Evolutionary conservation across 495 filamentous ascomycete species (phyloP).

Genomic region (Wilcoxina mikolae): DNA sequence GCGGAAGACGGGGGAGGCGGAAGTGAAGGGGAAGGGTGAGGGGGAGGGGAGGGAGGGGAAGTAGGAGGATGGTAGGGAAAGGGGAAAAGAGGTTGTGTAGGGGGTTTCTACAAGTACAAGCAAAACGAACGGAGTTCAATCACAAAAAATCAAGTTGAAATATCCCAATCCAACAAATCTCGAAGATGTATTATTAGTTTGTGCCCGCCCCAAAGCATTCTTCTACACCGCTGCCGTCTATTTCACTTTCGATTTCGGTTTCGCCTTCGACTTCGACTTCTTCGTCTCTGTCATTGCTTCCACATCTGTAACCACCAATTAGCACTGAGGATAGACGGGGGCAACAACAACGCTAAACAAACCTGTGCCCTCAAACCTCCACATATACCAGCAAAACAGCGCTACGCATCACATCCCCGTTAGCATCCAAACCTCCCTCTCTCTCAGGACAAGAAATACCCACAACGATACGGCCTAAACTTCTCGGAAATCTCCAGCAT

Average conservation of each 20-base stretch:
- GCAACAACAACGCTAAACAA: no score
- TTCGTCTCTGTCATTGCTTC: slow-evolving; percentile 37
- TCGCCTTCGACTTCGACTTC: background rate
- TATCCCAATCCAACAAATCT: no score
- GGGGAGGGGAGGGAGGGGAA: background rate
- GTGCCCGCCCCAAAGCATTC: no score
- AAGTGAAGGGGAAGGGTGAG: background rate
- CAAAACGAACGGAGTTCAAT: no score
- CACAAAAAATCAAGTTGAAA: no score
- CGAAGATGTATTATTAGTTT: no score
- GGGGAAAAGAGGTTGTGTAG: background rate
- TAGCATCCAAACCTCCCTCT: slow-evolving; percentile 66
- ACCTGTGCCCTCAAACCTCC: slow-evolving; percentile 67
- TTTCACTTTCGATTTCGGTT: background rate
- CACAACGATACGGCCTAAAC: slow-evolving; percentile 67
- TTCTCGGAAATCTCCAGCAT: slow-evolving; percentile 70
- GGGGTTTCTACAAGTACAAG: no score
- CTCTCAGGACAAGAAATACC: slow-evolving; percentile 35
- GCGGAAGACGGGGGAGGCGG: background rate
- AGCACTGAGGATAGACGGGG: no score
- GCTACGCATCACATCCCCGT: slow-evolving; percentile 43
- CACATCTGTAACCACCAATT: slow-evolving; percentile 60
- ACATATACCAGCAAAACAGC: slow-evolving; percentile 72
- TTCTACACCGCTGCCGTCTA: no score
- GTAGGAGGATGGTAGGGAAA: background rate